Evolutionary conservation across 306 rosid species (phyloP).

Genomic region (Benincasa hispida): DNA sequence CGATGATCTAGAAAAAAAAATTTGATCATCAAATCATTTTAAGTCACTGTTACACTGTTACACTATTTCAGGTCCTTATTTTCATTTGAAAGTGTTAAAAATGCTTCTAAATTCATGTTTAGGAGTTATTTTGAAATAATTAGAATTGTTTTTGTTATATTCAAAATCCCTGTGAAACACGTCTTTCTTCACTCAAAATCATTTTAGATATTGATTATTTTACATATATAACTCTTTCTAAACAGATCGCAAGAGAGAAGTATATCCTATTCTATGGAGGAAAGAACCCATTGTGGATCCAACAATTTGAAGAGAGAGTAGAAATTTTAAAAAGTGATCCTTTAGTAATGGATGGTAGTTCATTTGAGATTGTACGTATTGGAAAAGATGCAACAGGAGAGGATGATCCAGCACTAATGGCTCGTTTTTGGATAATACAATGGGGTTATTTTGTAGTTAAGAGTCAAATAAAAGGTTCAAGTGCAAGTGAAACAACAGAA

Average conservation of each 20-base stretch:
- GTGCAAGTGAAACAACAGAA: constrained; percentile 4
- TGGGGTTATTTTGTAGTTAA: not conserved
- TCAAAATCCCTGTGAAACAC: no score
- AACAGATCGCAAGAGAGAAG: constrained; percentile 31
- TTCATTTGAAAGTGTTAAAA: no score
- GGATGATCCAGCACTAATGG: not conserved
- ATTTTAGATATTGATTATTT: no score
- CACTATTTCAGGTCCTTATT: no score
- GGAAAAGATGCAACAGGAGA: constrained; percentile 16
- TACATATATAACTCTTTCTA: not conserved
- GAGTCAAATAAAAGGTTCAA: not conserved
- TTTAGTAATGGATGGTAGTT: not conserved
- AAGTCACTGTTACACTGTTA: no score
- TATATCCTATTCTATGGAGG: constrained; percentile 49
- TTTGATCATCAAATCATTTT: no score
- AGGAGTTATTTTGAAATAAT: no score
- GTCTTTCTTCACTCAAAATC: no score
- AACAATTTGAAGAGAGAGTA: constrained; percentile 30
- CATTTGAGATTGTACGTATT: constrained; percentile 3
- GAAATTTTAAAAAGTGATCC: not conserved
- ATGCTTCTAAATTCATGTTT: no score
- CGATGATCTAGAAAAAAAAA: no score
- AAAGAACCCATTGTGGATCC: constrained; percentile 36
- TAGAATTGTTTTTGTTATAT: no score
- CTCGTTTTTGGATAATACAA: constrained; percentile 15